Percentiles rank a stretch among this genome's conserved stretches.
These are phyloP conservation scores for Bathelium albidoporum DNA, from an alignment of 495 filamentous ascomycete species.

Conservation along the genomic window DNA sequence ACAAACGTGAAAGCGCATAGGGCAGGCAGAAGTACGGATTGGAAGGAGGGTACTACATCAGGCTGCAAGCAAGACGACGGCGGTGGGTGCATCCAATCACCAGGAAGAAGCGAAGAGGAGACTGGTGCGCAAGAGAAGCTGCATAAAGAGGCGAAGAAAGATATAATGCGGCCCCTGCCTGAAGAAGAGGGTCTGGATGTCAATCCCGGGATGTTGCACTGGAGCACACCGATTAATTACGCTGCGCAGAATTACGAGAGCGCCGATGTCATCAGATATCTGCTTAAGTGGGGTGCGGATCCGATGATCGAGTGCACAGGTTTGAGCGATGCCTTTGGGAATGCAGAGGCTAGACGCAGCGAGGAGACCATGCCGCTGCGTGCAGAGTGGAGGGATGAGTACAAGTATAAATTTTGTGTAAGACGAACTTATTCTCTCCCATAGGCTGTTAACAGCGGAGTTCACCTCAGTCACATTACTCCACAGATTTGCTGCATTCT, in stretches of 20 bases:
- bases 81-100: too few species aligned
- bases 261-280: neutral
- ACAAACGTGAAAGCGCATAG: neutral
- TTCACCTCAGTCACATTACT: too few species aligned
- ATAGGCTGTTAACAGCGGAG: too few species aligned
- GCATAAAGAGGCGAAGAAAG: neutral
- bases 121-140: too few species aligned
- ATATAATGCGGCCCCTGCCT: neutral
- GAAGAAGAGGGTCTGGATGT: neutral
- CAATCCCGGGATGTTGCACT: neutral
- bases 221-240: conserved; percentile 1
- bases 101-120: too few species aligned
- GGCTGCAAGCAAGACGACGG: neutral
- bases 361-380: too few species aligned
- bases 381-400: too few species aligned
- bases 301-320: neutral
- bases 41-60: neutral
- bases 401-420: too few species aligned
- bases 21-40: neutral
- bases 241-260: neutral
- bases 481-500: too few species aligned
- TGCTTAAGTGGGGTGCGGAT: neutral
- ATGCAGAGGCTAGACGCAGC: too few species aligned
- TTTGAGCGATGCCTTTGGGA: too few species aligned
- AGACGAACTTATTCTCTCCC: too few species aligned